Conservation (phyloP, 1,284 basidiomycete species). For the Microbotryomycetes sp. region DNA sequence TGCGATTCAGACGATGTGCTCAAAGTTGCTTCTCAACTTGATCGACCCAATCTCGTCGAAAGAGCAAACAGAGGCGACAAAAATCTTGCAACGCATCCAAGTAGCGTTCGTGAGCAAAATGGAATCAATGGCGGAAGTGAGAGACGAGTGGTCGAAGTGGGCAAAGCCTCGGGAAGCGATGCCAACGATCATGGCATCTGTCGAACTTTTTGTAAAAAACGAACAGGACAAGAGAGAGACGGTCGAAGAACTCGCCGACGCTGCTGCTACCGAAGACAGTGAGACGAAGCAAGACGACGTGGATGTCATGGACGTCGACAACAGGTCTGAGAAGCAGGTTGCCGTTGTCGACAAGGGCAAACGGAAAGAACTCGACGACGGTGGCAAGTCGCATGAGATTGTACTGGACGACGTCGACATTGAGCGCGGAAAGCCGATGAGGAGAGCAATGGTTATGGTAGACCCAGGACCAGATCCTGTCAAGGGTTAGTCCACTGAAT, state of each 20-base stretch:
- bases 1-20: conserved; percentile 81
- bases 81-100: conserved; percentile 65
- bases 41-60: conserved; percentile 75
- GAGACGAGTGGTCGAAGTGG: conserved; percentile 36
- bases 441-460: conserved; percentile 40
- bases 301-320: conserved; percentile 5
- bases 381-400: conserved; percentile 48
- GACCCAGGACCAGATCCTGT: conserved; percentile 42
- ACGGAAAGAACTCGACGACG: conserved; percentile 17
- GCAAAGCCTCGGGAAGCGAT: conserved; percentile 22
- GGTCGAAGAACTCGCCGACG: conserved; percentile 34
- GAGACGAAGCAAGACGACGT: conserved; percentile 2
- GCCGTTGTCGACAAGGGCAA: not conserved
- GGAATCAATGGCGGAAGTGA: conserved; percentile 57
- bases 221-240: conserved; percentile 23
- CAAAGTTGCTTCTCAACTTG: conserved; percentile 86
- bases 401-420: conserved; percentile 37
- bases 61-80: conserved; percentile 56
- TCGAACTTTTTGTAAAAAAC: conserved; percentile 34
- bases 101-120: conserved; percentile 82
- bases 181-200: conserved; percentile 50
- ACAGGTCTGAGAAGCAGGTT: conserved; percentile 3
- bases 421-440: conserved; percentile 44
- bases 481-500: conserved; percentile 35
- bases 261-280: not conserved